A percentile compares a stretch with the other conserved stretches of the same genome.
These are phyloP conservation scores for Bombardia bombarda DNA, from an alignment of 495 filamentous ascomycete species.

Conservation along the genomic window DNA sequence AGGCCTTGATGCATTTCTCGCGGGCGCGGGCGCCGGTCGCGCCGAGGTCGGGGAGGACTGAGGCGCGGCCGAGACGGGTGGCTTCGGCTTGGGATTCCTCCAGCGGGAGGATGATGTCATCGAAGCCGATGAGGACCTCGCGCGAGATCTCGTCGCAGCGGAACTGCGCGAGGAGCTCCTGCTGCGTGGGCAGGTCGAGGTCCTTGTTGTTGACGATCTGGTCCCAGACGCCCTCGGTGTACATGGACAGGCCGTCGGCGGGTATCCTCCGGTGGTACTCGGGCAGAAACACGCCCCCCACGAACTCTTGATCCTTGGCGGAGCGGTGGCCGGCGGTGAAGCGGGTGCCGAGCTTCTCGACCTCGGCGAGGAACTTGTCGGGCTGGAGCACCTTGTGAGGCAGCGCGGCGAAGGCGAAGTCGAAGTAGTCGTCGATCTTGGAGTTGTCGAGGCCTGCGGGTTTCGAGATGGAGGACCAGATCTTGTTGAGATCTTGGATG, in stretches of 20 bases:
- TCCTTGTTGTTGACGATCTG: constrained; percentile 99
- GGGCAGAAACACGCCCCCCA: constrained; percentile 76
- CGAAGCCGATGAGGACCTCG: constrained; percentile 78
- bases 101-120: constrained; percentile 70
- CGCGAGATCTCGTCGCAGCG: constrained; percentile 92
- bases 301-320: constrained; percentile 62
- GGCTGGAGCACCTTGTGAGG: constrained; percentile 96
- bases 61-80: constrained; percentile 57
- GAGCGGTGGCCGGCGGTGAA: constrained; percentile 72
- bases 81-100: constrained; percentile 78
- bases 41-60: constrained; percentile 70
- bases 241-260: constrained; percentile 87
- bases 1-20: constrained; percentile 65
- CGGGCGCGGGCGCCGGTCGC: constrained; percentile 64
- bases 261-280: constrained; percentile 95
- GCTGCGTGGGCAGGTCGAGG: constrained; percentile 90
- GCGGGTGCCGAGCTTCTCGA: constrained; percentile 67
- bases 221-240: constrained; percentile 92
- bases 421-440: constrained; percentile 91
- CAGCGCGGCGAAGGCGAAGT: constrained; percentile 92
- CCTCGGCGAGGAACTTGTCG: constrained; percentile 79
- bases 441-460: constrained; percentile 82
- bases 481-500: constrained; percentile 78
- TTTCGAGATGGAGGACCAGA: constrained; percentile 89
- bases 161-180: constrained; percentile 94